These are phyloP conservation scores for Laguncularia racemosa DNA, from an alignment of 345 rosid species.

Conservation along the genomic window DNA sequence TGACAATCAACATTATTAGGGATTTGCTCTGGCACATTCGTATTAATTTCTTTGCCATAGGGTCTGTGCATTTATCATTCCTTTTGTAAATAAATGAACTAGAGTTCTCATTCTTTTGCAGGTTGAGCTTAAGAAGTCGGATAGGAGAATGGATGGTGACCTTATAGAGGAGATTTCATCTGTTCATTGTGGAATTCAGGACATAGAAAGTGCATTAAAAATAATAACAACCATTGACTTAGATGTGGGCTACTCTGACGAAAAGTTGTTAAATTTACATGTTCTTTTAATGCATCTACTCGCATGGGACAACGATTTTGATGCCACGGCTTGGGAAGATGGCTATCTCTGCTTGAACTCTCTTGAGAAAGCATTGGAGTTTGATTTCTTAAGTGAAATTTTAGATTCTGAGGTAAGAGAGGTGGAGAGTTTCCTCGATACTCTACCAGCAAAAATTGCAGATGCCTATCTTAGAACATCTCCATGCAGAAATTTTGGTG, in stretches of 20 bases:
- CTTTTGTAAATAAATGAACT: no score
- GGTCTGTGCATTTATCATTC: no score
- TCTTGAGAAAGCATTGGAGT: constrained; percentile 58
- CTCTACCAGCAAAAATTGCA: constrained; percentile 50
- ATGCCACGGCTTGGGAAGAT: constrained; percentile 29
- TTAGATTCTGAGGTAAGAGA: constrained; percentile 75
- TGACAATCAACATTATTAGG: no score
- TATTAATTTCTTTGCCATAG: no score
- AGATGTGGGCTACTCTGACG: constrained; percentile 44
- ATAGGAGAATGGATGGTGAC: constrained; percentile 5
- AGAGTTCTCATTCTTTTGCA: no score
- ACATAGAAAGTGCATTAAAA: constrained; percentile 30
- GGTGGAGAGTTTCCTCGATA: constrained; percentile 59
- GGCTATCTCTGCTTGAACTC: constrained; percentile 30
- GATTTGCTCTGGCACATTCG: no score
- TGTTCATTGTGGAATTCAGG: constrained; percentile 25
- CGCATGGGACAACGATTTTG: constrained; percentile 56
- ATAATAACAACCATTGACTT: constrained; percentile 37
- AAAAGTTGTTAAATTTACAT: constrained; percentile 64
- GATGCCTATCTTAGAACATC: constrained; percentile 56
- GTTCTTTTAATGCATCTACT: constrained; percentile 68
- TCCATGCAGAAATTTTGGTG: constrained; percentile 43
- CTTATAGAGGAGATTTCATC: constrained; percentile 15
- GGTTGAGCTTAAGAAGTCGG: constrained; percentile 2
- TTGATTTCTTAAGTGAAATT: constrained; percentile 64